Conservation (phyloP, 805 yeast species). For the Saccharomycodes ludwigii region DNA sequence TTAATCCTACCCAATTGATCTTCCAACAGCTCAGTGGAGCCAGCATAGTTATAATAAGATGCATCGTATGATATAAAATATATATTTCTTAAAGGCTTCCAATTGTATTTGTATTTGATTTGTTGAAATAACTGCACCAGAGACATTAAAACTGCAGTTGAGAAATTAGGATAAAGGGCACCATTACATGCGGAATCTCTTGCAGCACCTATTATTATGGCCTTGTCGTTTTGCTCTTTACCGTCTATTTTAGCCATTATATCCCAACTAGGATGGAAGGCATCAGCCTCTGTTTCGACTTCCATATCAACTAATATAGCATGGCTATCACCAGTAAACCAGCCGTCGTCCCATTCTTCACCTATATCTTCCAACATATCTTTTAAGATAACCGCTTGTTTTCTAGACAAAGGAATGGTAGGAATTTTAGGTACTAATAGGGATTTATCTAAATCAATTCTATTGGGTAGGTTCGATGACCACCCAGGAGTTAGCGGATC, state of each 20-base stretch:
- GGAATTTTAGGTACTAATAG: constrained; percentile 58
- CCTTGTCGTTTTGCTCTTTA: constrained; percentile 62
- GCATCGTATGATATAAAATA: constrained; percentile 82
- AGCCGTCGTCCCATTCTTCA: constrained; percentile 11
- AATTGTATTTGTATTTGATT: constrained; percentile 49
- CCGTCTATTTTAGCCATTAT: constrained; percentile 70
- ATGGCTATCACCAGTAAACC: constrained; percentile 16
- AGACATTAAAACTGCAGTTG: constrained; percentile 62
- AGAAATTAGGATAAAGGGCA: constrained; percentile 59
- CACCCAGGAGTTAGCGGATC: constrained; percentile 75
- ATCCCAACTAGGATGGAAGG: constrained; percentile 63
- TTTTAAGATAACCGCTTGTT: constrained; percentile 41
- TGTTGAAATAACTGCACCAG: constrained; percentile 55
- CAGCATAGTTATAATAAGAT: constrained; percentile 67
- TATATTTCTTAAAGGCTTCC: constrained; percentile 77
- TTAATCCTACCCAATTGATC: constrained; percentile 37
- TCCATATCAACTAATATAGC: constrained; percentile 16
- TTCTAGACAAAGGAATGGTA: constrained; percentile 63
- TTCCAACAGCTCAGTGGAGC: constrained; percentile 70
- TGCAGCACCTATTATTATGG: constrained; percentile 69
- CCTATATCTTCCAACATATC: constrained; percentile 17
- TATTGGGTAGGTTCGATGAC: constrained; percentile 33
- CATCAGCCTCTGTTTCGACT: constrained; percentile 33
- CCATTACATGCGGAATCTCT: constrained; percentile 72
- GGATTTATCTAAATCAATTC: constrained; percentile 34